Evolutionary conservation across 192 early-diverging fungal species (phyloP), one percentile per base, ranked within the genome.

Genomic region (Lobosporangium transversale): DNA sequence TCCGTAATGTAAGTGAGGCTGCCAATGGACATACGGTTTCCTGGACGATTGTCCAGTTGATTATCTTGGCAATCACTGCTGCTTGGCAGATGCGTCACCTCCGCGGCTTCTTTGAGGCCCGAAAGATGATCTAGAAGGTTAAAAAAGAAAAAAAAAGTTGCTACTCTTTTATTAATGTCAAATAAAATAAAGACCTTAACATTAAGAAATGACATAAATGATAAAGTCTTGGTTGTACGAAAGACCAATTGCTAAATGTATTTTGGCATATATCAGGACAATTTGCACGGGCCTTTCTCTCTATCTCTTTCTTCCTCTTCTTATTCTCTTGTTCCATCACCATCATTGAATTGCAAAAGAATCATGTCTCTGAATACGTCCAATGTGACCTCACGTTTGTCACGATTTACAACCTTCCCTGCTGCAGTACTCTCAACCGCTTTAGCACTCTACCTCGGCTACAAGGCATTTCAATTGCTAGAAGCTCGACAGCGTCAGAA

Each of bases 81-180:
- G 84, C 88, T 55, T 96, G 95, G 94, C 95, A 98, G 81, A 88
- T 95, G 78, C 87, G 90, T 21, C 92, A 95, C 70, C 85, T 96
- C 68, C 89, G 90, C 60, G 74, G 85, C 59, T 97, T 97, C 88
- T 95, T 97, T 78, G 88, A 92, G 47, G 84, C 93, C 69, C 94
- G 96, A 83, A 97, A 97, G 81, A 88, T 97, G 40, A 93, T 93
- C 62, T 93, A 86, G 81, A 54, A 18, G 24, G 4, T 50, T n/a
- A n/a, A n/a, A n/a, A n/a, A n/a, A n/a, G n/a, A n/a, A n/a, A n/a
- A n/a, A n/a, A n/a, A n/a, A n/a, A n/a, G 4, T 45, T 45, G 18
- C 14, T 45, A 20, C 3, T 45, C 44, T 45, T 20, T 45, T 45
- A 4, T 45, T 15, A 45, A 4, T 45, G 37, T 14, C 4, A 20